phyloP scores from a whole-genome alignment of 306 rosid species.

The Parietaria judaica region DNA sequence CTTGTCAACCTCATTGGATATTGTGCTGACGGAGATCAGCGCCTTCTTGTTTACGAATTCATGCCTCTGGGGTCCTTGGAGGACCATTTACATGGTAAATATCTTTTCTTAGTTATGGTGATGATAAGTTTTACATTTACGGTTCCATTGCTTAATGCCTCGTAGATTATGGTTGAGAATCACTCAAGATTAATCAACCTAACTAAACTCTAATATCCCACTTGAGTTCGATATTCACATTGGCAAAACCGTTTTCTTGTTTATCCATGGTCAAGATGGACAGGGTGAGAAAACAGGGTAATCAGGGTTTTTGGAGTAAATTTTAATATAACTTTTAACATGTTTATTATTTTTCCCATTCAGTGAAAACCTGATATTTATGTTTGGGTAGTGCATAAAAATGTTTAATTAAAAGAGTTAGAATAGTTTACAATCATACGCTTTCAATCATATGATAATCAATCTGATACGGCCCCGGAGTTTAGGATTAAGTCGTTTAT shows the following conservation, averaged over 20 bases:
- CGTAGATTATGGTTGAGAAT: background rate
- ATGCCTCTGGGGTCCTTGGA: slow-evolving; percentile 99
- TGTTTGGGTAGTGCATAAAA: background rate
- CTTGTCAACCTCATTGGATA: slow-evolving; percentile 96
- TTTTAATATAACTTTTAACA: background rate
- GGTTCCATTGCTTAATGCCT: background rate
- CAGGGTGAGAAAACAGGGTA: background rate
- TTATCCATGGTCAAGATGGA: background rate
- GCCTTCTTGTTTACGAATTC: slow-evolving; percentile 79
- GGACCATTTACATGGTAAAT: slow-evolving; percentile 93
- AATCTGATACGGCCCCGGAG: too few species aligned
- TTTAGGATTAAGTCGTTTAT: too few species aligned
- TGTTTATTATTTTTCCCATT: too few species aligned
- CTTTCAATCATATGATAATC: too few species aligned
- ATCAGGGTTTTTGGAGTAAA: background rate
- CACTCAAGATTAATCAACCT: background rate
- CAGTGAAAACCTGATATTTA: background rate
- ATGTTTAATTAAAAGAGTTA: background rate
- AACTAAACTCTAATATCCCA: background rate
- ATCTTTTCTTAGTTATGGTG: slow-evolving; percentile 15
- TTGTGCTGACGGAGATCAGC: slow-evolving; percentile 77
- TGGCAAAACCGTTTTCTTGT: too few species aligned
- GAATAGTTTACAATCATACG: too few species aligned
- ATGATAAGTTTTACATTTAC: background rate
- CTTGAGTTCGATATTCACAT: too few species aligned